Evolutionary conservation across 441 rosid genomes (phyloP).

Genomic region (Pelargonium fulgidum): DNA sequence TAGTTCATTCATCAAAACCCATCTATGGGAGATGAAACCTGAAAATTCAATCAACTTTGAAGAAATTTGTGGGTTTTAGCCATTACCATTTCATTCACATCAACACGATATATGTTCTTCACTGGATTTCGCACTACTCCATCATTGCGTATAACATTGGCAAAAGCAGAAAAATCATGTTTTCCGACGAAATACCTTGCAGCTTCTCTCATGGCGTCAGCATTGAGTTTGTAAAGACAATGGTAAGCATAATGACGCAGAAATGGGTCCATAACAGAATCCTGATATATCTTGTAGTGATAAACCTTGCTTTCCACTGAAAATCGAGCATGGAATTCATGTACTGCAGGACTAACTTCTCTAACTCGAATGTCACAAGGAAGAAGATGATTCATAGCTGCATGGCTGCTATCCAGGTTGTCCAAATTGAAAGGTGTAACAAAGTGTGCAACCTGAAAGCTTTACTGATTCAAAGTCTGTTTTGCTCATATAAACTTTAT

Average conservation of each 20-base stretch:
- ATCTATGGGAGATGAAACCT: too few relatives aligned
- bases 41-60: not conserved
- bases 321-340: conserved; percentile 83
- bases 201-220: conserved; percentile 55
- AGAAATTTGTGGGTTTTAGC: not conserved
- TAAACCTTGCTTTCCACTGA: conserved; percentile 66
- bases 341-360: conserved; percentile 66
- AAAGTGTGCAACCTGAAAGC: conserved; percentile 82
- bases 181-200: conserved; percentile 54
- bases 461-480: not conserved
- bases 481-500: conserved; percentile 16
- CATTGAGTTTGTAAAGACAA: conserved; percentile 51
- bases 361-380: conserved; percentile 72
- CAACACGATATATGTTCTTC: conserved; percentile 58
- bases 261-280: conserved; percentile 74
- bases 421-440: conserved; percentile 76
- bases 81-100: conserved; percentile 56
- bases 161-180: conserved; percentile 83
- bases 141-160: conserved; percentile 60
- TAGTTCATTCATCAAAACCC: too few relatives aligned
- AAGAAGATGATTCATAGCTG: conserved; percentile 84
- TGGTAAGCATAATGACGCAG: conserved; percentile 61
- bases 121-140: conserved; percentile 51
- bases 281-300: conserved; percentile 68
- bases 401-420: conserved; percentile 54